Evolutionary conservation across 2,329 filamentous ascomycete genomes (phyloP).

Genomic region (Scolecobasidium constrictum): DNA sequence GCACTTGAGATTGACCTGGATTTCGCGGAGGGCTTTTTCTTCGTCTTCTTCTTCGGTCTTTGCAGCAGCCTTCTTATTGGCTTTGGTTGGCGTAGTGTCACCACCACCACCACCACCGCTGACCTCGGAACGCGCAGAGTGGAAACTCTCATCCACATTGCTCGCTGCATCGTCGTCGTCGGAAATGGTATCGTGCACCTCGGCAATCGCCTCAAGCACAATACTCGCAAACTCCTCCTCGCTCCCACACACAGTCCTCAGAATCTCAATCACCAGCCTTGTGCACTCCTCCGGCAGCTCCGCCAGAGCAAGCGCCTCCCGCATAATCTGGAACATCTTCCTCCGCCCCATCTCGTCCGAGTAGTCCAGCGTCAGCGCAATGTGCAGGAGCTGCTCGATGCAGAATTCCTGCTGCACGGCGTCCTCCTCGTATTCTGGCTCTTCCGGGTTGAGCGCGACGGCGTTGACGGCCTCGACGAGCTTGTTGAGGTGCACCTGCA

Average conservation of each 20-base stretch:
- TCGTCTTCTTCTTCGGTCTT: constrained; percentile 49
- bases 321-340: constrained; percentile 88
- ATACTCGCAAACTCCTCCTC: constrained; percentile 77
- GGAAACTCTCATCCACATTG: constrained; percentile 65
- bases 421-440: constrained; percentile 58
- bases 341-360: constrained; percentile 92
- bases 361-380: constrained; percentile 86
- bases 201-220: constrained; percentile 85
- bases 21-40: constrained; percentile 73
- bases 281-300: constrained; percentile 89
- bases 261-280: constrained; percentile 70
- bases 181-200: constrained; percentile 85
- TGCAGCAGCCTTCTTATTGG: constrained; percentile 24
- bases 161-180: constrained; percentile 46
- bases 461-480: constrained; percentile 54
- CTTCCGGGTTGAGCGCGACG: constrained; percentile 42
- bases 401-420: constrained; percentile 89
- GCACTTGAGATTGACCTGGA: constrained; percentile 97
- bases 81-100: constrained; percentile 43
- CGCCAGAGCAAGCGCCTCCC: constrained; percentile 73
- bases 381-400: constrained; percentile 87
- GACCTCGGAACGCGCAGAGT: constrained; percentile 81
- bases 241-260: constrained; percentile 69
- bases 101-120: constrained; percentile 46
- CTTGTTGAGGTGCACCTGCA: constrained; percentile 67